Conservation (phyloP, 2,329 filamentous ascomycete species). For the Immersiporthe knoxdaviesiana region DNA sequence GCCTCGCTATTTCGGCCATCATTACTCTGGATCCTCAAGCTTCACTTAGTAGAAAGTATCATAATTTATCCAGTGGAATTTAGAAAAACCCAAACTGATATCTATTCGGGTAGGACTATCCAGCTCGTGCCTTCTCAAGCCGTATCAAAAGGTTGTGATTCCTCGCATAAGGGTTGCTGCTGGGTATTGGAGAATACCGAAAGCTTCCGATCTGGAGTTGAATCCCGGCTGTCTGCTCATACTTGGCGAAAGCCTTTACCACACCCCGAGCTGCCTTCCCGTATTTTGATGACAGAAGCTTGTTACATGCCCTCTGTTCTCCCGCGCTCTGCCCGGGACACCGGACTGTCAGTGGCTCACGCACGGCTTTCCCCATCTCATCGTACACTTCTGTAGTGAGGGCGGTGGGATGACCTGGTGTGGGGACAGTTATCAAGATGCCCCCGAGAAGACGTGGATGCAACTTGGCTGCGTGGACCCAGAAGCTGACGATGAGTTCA, state of each 20-base stretch:
- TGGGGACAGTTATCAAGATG: not conserved
- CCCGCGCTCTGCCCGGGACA: not conserved
- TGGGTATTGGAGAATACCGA: too few relatives aligned
- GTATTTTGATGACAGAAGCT: too few relatives aligned
- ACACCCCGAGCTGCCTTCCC: not conserved
- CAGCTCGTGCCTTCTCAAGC: too few relatives aligned
- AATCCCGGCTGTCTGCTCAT: not conserved
- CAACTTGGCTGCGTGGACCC: not conserved
- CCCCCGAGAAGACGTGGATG: not conserved
- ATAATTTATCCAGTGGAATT: too few relatives aligned
- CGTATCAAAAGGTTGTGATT: too few relatives aligned
- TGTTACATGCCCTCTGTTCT: not conserved
- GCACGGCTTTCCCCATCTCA: not conserved
- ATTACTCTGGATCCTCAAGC: too few relatives aligned
- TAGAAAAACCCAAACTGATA: too few relatives aligned
- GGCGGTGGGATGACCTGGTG: rapidly evolving
- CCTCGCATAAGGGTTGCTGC: too few relatives aligned
- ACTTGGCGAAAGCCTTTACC: not conserved
- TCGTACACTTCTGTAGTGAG: not conserved
- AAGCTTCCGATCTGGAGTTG: not conserved
- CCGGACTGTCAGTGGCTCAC: not conserved
- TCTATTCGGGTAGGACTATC: too few relatives aligned
- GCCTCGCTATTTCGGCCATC: too few relatives aligned
- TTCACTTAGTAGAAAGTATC: not conserved
- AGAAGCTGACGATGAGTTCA: not conserved